phyloP scores from a whole-genome alignment of 73 alveolate genomes.

The Paramecium primaurelia region DNA sequence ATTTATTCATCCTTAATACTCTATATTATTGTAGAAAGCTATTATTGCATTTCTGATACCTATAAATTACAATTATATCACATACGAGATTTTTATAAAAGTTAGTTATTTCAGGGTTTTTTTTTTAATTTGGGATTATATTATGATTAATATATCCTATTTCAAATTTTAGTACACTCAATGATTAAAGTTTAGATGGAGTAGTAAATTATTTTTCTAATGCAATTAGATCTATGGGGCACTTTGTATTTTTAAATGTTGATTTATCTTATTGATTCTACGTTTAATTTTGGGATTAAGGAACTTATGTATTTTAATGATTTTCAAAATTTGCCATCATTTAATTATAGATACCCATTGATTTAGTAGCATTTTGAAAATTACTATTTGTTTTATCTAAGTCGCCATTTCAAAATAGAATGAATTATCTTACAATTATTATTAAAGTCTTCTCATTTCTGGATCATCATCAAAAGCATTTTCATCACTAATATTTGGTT shows the following conservation, averaged over 20 bases:
- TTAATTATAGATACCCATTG: neutral
- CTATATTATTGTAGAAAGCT: neutral
- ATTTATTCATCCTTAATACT: neutral
- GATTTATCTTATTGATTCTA: neutral
- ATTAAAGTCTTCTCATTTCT: neutral
- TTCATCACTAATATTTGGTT: neutral
- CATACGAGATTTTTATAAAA: neutral
- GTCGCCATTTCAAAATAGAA: neutral
- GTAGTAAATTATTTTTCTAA: neutral
- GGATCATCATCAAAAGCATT: neutral
- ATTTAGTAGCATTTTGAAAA: neutral
- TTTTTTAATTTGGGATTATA: neutral
- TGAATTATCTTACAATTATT: neutral
- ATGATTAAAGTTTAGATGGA: neutral
- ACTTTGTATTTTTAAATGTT: neutral
- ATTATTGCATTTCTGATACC: neutral
- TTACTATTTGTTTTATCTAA: neutral
- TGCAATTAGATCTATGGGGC: neutral
- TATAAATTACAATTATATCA: neutral
- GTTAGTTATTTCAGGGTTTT: neutral
- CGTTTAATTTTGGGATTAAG: neutral
- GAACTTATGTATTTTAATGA: neutral
- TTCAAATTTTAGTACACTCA: neutral
- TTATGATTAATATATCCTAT: neutral
- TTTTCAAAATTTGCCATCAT: neutral